Base-by-base conservation (phyloP, 2,329 filamentous ascomycete genomes). In the Capronia americana region DNA sequence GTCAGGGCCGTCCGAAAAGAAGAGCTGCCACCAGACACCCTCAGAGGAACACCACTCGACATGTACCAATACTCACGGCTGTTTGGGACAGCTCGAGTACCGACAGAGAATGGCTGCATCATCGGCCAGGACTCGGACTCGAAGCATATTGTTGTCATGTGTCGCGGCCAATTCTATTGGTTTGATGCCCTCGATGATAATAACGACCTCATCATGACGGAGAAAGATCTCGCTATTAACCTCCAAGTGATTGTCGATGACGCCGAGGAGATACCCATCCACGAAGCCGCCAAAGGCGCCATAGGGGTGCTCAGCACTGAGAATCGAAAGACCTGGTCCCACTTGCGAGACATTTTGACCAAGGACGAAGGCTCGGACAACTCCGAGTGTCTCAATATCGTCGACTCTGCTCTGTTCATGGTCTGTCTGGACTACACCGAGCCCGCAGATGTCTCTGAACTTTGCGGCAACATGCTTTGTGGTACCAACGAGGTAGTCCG, bases 401-500 rank as follows among this genome's bases (percentile, higher is more conserved):
- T 99, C 55, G 95, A 99, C 77, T 93, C 93, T 1, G 93, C 95
- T 0, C 84, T 99, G 0, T 99, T 98, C 75, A 87, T 96, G 20
- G 84, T 99, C 1, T 98, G 93, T 72, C 83, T 99, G 4, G 95
- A 99, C 78, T 95, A 96, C 74, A 92, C 92, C 0, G 93, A 97
- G 76, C 93, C 95, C 0, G 81, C 85, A 0, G 92, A 87, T 55
- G 90, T 89, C 0, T 89, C 92, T 0, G 91, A 92, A 34, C 86
- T 98, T n/a, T 97, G 93, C 78, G 93, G 92, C 76, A 99, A 98
- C 78, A 98, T 99, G 94, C 90, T 99, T 12, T 98, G 95, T 75
- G 95, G 95, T 53, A 96, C 93, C 0, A 97, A 90, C 73, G 89
- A 95, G 75, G 90, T 98, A 12, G 91, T 96, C 74, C 91, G 90